These are phyloP conservation scores for Claviceps purpurea DNA, from an alignment of 2,329 filamentous ascomycete genomes.

Conservation along the genomic window DNA sequence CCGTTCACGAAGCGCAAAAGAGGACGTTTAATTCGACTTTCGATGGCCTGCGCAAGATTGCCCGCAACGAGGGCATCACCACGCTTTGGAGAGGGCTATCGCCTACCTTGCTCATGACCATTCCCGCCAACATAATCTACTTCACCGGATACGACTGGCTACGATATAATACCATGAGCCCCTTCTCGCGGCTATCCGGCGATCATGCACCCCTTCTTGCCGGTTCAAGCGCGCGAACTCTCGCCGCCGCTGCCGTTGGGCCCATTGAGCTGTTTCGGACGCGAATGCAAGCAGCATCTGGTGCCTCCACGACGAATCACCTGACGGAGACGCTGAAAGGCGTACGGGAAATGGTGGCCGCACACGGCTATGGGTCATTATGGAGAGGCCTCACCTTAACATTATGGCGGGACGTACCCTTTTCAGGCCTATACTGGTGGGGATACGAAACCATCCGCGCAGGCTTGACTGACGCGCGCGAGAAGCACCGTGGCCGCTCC, in stretches of 20 bases:
- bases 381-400: conserved; percentile 88
- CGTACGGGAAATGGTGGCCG: conserved; percentile 64
- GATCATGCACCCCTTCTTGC: conserved; percentile 68
- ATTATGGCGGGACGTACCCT: conserved; percentile 92
- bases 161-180: conserved; percentile 58
- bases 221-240: conserved; percentile 61
- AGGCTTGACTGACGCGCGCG: conserved; percentile 54
- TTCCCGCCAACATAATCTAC: conserved; percentile 95
- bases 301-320: conserved; percentile 47
- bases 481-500: conserved; percentile 30
- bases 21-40: conserved; percentile 80
- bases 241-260: conserved; percentile 72
- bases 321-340: conserved; percentile 68
- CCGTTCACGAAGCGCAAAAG: conserved; percentile 73
- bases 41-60: conserved; percentile 88
- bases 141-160: conserved; percentile 97
- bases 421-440: conserved; percentile 96
- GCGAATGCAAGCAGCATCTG: conserved; percentile 67
- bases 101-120: conserved; percentile 86
- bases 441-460: conserved; percentile 81
- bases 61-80: conserved; percentile 73
- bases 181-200: conserved; percentile 52
- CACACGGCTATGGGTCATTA: conserved; percentile 64
- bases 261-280: conserved; percentile 93
- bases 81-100: conserved; percentile 88